These are phyloP conservation scores for Boletus subparvulus DNA, from an alignment of 768 basidiomycete species.

Conservation along the genomic window DNA sequence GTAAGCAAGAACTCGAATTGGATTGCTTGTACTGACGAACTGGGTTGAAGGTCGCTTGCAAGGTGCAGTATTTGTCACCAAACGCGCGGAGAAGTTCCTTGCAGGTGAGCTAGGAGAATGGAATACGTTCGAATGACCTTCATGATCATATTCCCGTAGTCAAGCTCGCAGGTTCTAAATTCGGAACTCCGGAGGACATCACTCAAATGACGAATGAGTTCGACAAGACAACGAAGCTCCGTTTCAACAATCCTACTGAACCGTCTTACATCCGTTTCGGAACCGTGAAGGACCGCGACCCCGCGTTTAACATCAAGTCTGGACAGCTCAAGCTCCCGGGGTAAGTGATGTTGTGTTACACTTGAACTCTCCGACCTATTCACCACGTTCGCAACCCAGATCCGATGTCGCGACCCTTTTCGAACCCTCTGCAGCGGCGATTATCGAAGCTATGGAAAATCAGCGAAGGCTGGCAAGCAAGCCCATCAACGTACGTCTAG, in stretches of 20 bases:
- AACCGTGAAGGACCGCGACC: constrained; percentile 42
- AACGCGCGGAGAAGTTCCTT: constrained; percentile 41
- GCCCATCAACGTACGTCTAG: constrained; percentile 26
- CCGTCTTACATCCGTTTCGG: constrained; percentile 51
- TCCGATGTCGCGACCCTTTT: constrained; percentile 31
- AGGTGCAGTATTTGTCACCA: constrained; percentile 53
- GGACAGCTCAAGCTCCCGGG: constrained; percentile 47
- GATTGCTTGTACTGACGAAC: neutral
- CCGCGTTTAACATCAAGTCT: constrained; percentile 39
- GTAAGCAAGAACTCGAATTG: constrained; percentile 24
- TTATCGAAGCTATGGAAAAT: constrained; percentile 26
- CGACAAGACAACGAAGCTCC: constrained; percentile 47
- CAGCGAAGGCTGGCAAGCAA: constrained; percentile 20
- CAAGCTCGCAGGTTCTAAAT: constrained; percentile 42
- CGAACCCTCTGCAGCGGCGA: constrained; percentile 25
- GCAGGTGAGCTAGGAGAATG: constrained; percentile 28
- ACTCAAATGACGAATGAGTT: constrained; percentile 43
- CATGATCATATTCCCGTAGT: constrained; percentile 27
- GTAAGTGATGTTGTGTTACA: constrained; percentile 12
- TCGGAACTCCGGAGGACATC: constrained; percentile 39
- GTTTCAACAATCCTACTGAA: constrained; percentile 40
- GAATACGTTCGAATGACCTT: neutral
- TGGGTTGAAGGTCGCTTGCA: constrained; percentile 44
- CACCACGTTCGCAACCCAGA: constrained; percentile 8
- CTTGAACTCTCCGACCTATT: neutral